Percentiles rank a stretch among this genome's conserved stretches.
Evolutionary conservation across 192 early-diverging fungal species (phyloP).

Genomic region (Radiomyces spectabilis): DNA sequence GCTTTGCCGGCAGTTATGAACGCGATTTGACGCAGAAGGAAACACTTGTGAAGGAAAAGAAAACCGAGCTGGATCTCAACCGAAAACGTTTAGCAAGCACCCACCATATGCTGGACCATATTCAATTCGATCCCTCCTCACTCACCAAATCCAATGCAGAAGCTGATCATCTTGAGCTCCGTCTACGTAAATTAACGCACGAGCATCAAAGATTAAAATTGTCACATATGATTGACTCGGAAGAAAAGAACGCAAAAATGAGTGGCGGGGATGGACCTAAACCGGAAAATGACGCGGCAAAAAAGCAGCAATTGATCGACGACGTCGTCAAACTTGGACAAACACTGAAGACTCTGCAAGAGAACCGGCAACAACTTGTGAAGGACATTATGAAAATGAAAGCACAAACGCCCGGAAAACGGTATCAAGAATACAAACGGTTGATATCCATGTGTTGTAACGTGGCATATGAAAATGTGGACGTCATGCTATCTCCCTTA

Average conservation of each 20-base stretch:
- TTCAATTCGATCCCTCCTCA: no score
- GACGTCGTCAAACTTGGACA: no score
- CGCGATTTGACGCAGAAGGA: constrained; percentile 36
- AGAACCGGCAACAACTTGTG: constrained; percentile 17
- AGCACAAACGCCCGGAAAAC: constrained; percentile 26
- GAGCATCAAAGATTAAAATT: no score
- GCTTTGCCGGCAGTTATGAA: constrained; percentile 34
- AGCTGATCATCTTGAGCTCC: no score
- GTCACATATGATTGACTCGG: no score
- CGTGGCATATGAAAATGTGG: constrained; percentile 54
- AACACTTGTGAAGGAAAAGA: constrained; percentile 28
- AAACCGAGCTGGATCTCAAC: constrained; percentile 5
- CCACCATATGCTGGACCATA: no score
- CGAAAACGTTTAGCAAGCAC: not conserved
- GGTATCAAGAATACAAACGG: constrained; percentile 54
- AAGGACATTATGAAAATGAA: constrained; percentile 39
- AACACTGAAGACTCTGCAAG: constrained; percentile 11
- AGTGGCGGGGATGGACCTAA: no score
- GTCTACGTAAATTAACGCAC: no score
- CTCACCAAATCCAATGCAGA: no score
- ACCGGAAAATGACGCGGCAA: no score
- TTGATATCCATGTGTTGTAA: constrained; percentile 62
- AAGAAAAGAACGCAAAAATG: no score
- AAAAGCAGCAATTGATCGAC: no score
- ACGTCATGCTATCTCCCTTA: constrained; percentile 48